Base-by-base conservation (phyloP, 495 filamentous ascomycete genomes). In the Letharia lupina region DNA sequence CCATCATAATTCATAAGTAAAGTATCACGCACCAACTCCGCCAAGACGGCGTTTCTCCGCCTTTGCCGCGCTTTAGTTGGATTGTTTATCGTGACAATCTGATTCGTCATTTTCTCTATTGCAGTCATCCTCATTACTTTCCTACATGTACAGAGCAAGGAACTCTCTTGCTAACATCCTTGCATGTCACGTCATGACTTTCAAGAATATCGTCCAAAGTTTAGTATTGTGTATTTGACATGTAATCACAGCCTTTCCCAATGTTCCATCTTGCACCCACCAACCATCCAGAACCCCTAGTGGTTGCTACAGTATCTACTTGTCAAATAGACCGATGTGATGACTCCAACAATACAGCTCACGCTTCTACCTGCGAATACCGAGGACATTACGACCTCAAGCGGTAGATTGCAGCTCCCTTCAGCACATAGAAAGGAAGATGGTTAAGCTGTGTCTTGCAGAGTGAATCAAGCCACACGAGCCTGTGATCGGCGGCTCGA, bases 21-120 rank as follows among this genome's bases (percentile, higher is more conserved):
- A 3, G 0, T 15, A 16, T 45, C 15, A 45, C 1, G 20, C 52
- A 56, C 52, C 33, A 57, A 37, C 7, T 20, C 3, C 16, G 54
- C 54, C 54, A 57, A 57, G 54, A 33, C 52, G 54, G 15, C 54
- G 16, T 57, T 35, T 37, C 54, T 57, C 54, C 54, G 33, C 54
- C 54, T 4, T 57, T 57, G 54, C 54, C 54, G 54, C 54, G 31
- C 54, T 37, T 37, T 37, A 57, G 54, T 0, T 56, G 2, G 1
- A 18, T 16, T 35, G 52, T 33, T 35, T 57, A 57, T 57, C 54
- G 54, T 37, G 33, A 57, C 13, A 8, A n/a, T 57, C 15, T 57
- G 54, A 57, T 57, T 57, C 15, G 54, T 35, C 54, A 18, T 16
- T 57, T n/a, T 4, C 16, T 57, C 16, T 15, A 20, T 20, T 18